These are phyloP conservation scores for Tricladium varicosporioides DNA, from an alignment of 2,329 filamentous ascomycete genomes.

Conservation along the genomic window DNA sequence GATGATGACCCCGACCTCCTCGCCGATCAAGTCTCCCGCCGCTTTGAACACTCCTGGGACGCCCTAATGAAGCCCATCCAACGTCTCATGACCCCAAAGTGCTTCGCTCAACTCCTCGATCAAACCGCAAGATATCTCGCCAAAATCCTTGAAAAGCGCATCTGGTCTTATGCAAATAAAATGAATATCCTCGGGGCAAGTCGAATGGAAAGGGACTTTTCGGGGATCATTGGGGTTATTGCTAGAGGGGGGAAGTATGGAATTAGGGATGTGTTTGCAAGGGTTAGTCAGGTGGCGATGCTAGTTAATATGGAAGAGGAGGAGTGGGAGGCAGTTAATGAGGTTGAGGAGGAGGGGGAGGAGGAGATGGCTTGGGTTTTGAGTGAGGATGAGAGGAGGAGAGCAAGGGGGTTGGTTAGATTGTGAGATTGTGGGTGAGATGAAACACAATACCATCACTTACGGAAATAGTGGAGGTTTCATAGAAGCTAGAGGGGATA, in stretches of 20 bases:
- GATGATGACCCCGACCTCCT: slow-evolving; percentile 47
- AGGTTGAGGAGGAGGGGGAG: slow-evolving; percentile 48
- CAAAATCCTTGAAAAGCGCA: slow-evolving; percentile 79
- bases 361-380: slow-evolving; percentile 71
- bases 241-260: slow-evolving; percentile 70
- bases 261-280: slow-evolving; percentile 72
- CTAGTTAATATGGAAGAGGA: slow-evolving; percentile 94
- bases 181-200: slow-evolving; percentile 77
- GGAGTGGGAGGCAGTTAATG: slow-evolving; percentile 79
- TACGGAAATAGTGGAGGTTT: no score
- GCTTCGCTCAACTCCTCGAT: slow-evolving; percentile 74
- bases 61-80: slow-evolving; percentile 80
- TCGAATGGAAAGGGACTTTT: slow-evolving; percentile 79
- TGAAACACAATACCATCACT: no score
- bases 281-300: slow-evolving; percentile 77
- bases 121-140: slow-evolving; percentile 73
- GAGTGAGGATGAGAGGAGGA: slow-evolving; percentile 69
- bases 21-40: slow-evolving; percentile 68
- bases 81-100: slow-evolving; percentile 75
- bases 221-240: slow-evolving; percentile 68
- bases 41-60: slow-evolving; percentile 85
- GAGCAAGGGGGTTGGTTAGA: slow-evolving; percentile 66
- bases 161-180: slow-evolving; percentile 76
- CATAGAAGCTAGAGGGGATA: no score
- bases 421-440: neutral